Percentiles rank a stretch among this genome's conserved stretches.
These are phyloP conservation scores for Gyromitra esculenta DNA, from an alignment of 2,329 filamentous ascomycete species.

Conservation along the genomic window DNA sequence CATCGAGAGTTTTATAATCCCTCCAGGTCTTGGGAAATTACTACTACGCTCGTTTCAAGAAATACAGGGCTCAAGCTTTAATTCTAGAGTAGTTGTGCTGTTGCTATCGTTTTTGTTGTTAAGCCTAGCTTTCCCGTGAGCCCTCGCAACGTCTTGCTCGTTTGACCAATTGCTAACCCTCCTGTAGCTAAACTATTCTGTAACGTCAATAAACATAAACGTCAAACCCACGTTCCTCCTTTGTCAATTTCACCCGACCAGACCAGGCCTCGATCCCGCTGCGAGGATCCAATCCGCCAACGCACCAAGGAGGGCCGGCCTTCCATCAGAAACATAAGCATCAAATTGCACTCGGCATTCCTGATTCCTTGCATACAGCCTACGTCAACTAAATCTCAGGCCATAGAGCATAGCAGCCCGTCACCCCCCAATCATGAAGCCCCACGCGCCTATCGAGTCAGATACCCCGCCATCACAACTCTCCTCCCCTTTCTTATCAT, in stretches of 20 bases:
- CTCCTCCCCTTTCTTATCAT: conserved; percentile 9
- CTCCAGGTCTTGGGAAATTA: conserved; percentile 28
- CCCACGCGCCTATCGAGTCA: conserved; percentile 41
- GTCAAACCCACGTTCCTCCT: conserved; percentile 24
- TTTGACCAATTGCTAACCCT: conserved; percentile 43
- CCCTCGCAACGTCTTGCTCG: conserved; percentile 14
- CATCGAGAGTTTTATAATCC: conserved; percentile 21
- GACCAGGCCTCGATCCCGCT: conserved; percentile 11
- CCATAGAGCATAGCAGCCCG: neutral
- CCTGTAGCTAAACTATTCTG: conserved; percentile 25
- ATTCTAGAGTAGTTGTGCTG: conserved; percentile 2
- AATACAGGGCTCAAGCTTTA: conserved; percentile 5
- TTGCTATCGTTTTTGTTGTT: conserved; percentile 1
- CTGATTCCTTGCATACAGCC: conserved; percentile 3
- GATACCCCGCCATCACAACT: conserved; percentile 30
- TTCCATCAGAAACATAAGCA: conserved; percentile 34
- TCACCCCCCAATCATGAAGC: conserved; percentile 50
- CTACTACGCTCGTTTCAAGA: conserved; percentile 37
- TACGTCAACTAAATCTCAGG: conserved; percentile 24
- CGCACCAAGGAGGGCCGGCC: conserved; percentile 45
- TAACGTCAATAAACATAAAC: conserved; percentile 23
- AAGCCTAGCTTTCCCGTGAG: neutral
- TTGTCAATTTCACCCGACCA: conserved; percentile 27
- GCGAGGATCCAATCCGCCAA: conserved; percentile 35
- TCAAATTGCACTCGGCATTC: conserved; percentile 34